These are phyloP conservation scores for Digitaria exilis DNA, from an alignment of 202 grass and related monocot species.

Conservation along the genomic window DNA sequence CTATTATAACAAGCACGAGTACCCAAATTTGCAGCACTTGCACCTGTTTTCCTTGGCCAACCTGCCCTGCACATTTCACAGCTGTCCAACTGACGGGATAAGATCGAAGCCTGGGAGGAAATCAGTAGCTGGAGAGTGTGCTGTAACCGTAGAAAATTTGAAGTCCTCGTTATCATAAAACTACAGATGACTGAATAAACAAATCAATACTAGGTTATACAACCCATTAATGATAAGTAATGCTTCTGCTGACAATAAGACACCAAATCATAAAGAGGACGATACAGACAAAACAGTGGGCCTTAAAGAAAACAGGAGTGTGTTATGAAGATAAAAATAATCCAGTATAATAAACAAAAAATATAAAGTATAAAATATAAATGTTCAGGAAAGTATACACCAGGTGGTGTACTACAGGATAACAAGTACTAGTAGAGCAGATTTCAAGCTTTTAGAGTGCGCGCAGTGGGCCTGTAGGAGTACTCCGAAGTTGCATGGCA, in stretches of 20 bases:
- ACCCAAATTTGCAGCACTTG: conserved; percentile 22
- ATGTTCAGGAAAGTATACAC: too few species aligned
- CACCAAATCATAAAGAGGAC: background rate
- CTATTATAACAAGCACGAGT: background rate
- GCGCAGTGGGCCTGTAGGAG: background rate
- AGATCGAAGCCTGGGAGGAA: too few species aligned
- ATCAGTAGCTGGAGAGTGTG: too few species aligned
- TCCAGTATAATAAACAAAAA: background rate
- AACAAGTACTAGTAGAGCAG: too few species aligned
- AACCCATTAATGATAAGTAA: background rate
- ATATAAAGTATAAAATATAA: background rate
- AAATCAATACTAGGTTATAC: too few species aligned
- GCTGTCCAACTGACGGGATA: conserved; percentile 20
- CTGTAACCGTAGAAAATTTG: conserved; percentile 47
- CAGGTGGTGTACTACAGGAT: too few species aligned
- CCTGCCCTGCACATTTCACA: conserved; percentile 12
- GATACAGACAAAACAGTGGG: background rate
- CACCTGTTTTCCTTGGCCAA: conserved; percentile 3
- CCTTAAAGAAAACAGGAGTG: background rate
- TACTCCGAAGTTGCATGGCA: background rate
- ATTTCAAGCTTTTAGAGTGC: conserved; percentile 2
- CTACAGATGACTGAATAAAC: conserved; percentile 35
- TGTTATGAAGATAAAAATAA: background rate
- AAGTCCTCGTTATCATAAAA: conserved; percentile 50
- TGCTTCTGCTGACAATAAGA: background rate